These are phyloP conservation scores for Colletotrichum lini DNA, from an alignment of 2,329 filamentous ascomycete genomes.

Conservation along the genomic window DNA sequence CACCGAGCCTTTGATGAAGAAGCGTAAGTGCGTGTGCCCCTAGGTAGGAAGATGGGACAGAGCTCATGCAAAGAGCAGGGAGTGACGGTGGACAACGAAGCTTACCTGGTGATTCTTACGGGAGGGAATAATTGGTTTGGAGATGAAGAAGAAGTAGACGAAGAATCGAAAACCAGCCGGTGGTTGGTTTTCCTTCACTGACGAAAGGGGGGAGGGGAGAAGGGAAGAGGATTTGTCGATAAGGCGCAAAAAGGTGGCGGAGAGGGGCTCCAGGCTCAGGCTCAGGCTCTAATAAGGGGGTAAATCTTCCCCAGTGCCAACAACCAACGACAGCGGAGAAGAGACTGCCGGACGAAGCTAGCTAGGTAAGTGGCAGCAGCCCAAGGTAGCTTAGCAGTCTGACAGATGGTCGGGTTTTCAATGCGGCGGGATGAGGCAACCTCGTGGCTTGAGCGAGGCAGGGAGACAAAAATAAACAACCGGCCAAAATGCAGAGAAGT, in stretches of 20 bases:
- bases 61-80: not conserved
- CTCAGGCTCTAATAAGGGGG: not conserved
- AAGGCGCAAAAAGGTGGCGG: constrained; percentile 18
- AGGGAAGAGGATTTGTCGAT: constrained; percentile 9
- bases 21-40: constrained; percentile 28
- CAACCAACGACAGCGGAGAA: constrained; percentile 1
- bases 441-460: constrained; percentile 11
- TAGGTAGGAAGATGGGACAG: constrained; percentile 21
- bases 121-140: not conserved
- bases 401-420: not conserved
- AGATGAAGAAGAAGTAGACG: too few relatives aligned
- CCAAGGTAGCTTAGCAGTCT: not conserved
- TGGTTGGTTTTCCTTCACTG: constrained; percentile 5
- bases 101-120: not conserved
- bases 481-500: not conserved
- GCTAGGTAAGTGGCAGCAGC: constrained; percentile 13
- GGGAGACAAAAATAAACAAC: not conserved
- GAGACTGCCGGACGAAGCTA: constrained; percentile 25
- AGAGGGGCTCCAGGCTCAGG: constrained; percentile 25
- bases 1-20: constrained; percentile 28
- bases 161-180: not conserved
- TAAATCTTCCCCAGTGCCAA: constrained; percentile 1
- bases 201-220: constrained; percentile 20
- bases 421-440: constrained; percentile 24
- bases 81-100: not conserved